Conservation (phyloP, 1,139 yeast genomes). For the Taphrina populina region DNA sequence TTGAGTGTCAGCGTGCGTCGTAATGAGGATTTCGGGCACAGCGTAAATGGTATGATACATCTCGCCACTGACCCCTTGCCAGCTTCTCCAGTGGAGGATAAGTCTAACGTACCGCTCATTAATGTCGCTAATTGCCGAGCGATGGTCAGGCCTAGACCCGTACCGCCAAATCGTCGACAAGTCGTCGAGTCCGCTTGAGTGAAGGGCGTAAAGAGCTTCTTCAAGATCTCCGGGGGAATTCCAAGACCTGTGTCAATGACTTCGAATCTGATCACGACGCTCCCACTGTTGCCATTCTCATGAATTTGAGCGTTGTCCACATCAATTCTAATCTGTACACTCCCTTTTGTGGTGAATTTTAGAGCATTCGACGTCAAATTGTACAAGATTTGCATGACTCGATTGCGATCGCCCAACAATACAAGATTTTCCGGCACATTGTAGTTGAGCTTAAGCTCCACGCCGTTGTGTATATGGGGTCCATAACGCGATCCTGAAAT, state of each 20-base stretch:
- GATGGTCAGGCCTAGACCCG: conserved; percentile 69
- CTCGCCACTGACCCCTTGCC: conserved; percentile 11
- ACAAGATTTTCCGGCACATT: conserved; percentile 9
- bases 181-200: conserved; percentile 93
- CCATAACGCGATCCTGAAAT: conserved; percentile 22
- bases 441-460: conserved; percentile 7
- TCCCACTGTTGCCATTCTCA: neutral
- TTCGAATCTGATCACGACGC: conserved; percentile 5
- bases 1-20: neutral
- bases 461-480: conserved; percentile 5
- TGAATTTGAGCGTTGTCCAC: conserved; percentile 4
- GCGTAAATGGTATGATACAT: conserved; percentile 11
- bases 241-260: conserved; percentile 76
- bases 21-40: conserved; percentile 3
- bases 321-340: conserved; percentile 50
- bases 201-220: conserved; percentile 79
- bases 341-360: conserved; percentile 55
- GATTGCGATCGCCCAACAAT: conserved; percentile 34
- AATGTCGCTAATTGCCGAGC: conserved; percentile 58
- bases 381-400: conserved; percentile 53
- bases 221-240: conserved; percentile 76
- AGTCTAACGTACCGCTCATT: conserved; percentile 52
- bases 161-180: conserved; percentile 87
- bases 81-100: conserved; percentile 2
- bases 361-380: conserved; percentile 60